These are phyloP conservation scores for Rosa multiflora DNA, from an alignment of 306 rosid genomes.

Conservation along the genomic window DNA sequence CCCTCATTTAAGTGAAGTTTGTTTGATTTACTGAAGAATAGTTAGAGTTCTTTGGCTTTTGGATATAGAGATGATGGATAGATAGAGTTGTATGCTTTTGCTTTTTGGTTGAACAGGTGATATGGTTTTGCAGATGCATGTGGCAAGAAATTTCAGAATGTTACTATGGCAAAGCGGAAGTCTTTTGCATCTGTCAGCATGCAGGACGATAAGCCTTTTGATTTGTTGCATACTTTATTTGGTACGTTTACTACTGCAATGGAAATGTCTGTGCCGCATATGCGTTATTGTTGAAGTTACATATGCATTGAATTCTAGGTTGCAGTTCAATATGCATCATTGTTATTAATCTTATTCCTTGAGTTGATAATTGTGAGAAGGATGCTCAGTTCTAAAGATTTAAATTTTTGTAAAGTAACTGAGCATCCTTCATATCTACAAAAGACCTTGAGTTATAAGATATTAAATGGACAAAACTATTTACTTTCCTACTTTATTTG, in stretches of 20 bases:
- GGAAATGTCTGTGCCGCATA: background rate
- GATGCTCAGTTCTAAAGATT: background rate
- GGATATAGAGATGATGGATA: too few species aligned
- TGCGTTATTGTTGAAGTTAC: background rate
- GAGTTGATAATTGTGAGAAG: background rate
- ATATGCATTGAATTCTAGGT: background rate
- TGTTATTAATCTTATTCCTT: background rate
- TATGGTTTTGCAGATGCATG: conserved; percentile 59
- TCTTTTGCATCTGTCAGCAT: conserved; percentile 69
- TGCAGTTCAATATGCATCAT: conserved; percentile 15
- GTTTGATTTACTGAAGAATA: too few species aligned
- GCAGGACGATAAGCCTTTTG: conserved; percentile 75
- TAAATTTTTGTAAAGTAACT: background rate
- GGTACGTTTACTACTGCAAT: conserved; percentile 44
- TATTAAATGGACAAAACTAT: background rate
- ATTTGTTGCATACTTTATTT: conserved; percentile 73
- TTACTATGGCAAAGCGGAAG: conserved; percentile 40
- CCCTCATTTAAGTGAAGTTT: too few species aligned
- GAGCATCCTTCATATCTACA: background rate
- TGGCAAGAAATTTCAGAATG: conserved; percentile 39
- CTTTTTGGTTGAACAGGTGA: conserved; percentile 34
- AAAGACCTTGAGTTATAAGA: background rate
- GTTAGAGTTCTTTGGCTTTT: too few species aligned
- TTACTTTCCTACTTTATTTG: background rate
- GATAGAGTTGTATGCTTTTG: conserved; percentile 11